Base-by-base conservation (phyloP, 192 early-diverging fungal species). In the Rhizophagus clarus region DNA sequence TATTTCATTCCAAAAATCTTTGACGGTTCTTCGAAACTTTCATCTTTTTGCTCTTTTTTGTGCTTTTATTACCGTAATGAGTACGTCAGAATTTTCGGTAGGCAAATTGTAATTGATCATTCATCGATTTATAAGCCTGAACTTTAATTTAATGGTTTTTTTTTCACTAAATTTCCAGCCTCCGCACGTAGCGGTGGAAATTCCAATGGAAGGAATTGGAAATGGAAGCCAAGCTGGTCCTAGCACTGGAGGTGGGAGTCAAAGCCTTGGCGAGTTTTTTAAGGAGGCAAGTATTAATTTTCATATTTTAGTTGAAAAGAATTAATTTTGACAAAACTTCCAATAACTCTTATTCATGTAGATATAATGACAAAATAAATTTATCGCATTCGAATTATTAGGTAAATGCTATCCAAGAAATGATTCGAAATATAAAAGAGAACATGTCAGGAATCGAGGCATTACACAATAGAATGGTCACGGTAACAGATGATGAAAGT, bases 321-420 rank as follows among this genome's bases (percentile, higher is more conserved):
- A 42, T 40, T 32, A 71, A 34, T 29, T 12, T 32, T 28, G n/a
- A 29, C 20, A 31, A 37, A 37, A 70, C 24, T 60, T 20, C 28
- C 37, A 29, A 29, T 22, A 60, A 24, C 49, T 51, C n/a, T n/a
- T 29, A 74, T 60, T 74, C 40, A 24, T 60, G 28, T 32, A 49
- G 10, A 2, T 32, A 60, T 60, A 34, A 29, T 68, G 28, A 31
- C 42, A 45, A 45, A 45, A 45, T 45, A 45, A 45, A 45, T 45
- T 45, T 45, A 45, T 45, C 42, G 42, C 42, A 45, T 45, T 45
- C 42, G 42, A 45, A 45, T 68, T 68, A 28, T 34, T 20, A 74
- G 73, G 73, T 74, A 9, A 74, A 74, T 74, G 47, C 73, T 17
- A 74, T 74, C 22, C 45, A 22, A 56, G 73, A 74, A 14, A 74